These are phyloP conservation scores for Aspergillus thermomutatus DNA, from an alignment of 2,329 filamentous ascomycete species.

Conservation along the genomic window DNA sequence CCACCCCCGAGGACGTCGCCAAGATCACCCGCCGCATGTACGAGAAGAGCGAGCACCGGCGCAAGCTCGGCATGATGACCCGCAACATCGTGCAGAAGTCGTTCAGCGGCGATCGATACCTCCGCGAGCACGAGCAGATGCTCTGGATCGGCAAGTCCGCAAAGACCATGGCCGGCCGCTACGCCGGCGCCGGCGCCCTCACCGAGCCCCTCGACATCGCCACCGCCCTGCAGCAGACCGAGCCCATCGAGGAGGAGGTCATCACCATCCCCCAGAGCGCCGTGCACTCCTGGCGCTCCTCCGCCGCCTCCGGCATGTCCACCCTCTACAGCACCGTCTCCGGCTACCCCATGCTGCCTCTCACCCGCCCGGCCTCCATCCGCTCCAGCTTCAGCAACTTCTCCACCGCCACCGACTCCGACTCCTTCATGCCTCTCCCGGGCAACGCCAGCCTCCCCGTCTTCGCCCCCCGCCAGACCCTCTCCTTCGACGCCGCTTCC, in stretches of 20 bases:
- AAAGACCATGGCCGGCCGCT: slow-evolving; percentile 31
- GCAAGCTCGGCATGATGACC: slow-evolving; percentile 57
- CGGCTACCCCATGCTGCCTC: slow-evolving; percentile 16
- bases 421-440: slow-evolving; percentile 28
- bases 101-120: slow-evolving; percentile 58
- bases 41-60: slow-evolving; percentile 55
- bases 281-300: slow-evolving; percentile 36
- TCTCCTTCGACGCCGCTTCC: slow-evolving; percentile 9
- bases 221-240: slow-evolving; percentile 21
- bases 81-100: slow-evolving; percentile 58
- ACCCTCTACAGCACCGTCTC: slow-evolving; percentile 25
- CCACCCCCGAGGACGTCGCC: slow-evolving; percentile 50
- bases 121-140: slow-evolving; percentile 62
- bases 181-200: slow-evolving; percentile 12
- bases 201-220: slow-evolving; percentile 25
- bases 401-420: slow-evolving; percentile 30
- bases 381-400: slow-evolving; percentile 26
- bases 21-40: slow-evolving; percentile 58
- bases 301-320: slow-evolving; percentile 30
- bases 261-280: slow-evolving; percentile 34
- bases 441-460: slow-evolving; percentile 25
- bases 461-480: slow-evolving; percentile 28
- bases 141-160: slow-evolving; percentile 48
- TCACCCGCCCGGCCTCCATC: slow-evolving; percentile 22
- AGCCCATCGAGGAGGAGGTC: slow-evolving; percentile 33